phyloP scores from a whole-genome alignment of 176 grass and related monocot genomes.

The Eragrostis nindensis region DNA sequence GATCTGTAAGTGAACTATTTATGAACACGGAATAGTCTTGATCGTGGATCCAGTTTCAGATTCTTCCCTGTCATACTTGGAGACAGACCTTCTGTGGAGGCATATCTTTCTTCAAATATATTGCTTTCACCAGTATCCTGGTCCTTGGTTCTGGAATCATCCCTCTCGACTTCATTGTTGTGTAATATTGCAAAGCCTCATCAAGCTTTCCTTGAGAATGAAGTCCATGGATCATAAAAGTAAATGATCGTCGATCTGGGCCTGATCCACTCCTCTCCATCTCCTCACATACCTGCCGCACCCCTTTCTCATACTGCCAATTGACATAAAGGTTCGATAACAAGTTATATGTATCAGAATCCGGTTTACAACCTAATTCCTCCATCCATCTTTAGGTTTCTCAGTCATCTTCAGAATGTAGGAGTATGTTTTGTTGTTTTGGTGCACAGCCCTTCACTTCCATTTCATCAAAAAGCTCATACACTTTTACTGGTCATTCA shows the following conservation, averaged over 20 bases:
- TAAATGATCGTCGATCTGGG: conserved; percentile 75
- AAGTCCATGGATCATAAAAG: conserved; percentile 71
- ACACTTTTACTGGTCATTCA: conserved; percentile 65
- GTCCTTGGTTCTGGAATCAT: conserved; percentile 79
- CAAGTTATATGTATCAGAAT: conserved; percentile 69
- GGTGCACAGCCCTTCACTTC: conserved; percentile 58
- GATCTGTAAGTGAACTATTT: conserved; percentile 20
- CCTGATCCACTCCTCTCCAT: conserved; percentile 74
- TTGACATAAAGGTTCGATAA: conserved; percentile 66
- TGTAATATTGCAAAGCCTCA: conserved; percentile 70
- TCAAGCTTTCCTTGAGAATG: conserved; percentile 61
- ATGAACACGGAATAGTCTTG: conserved; percentile 34
- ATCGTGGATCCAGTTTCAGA: conserved; percentile 37
- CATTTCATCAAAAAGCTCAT: conserved; percentile 71
- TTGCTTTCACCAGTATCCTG: conserved; percentile 63
- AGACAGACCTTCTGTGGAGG: conserved; percentile 25
- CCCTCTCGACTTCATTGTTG: conserved; percentile 66
- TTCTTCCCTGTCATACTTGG: conserved; percentile 5
- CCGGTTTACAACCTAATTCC: conserved; percentile 50
- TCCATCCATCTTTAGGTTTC: conserved; percentile 73
- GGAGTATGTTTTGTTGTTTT: conserved; percentile 61
- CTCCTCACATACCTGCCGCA: conserved; percentile 55
- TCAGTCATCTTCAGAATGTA: conserved; percentile 60
- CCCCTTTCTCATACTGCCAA: conserved; percentile 62
- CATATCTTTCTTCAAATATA: conserved; percentile 57